Conservation (phyloP, 179 eudicot genomes). For the Silene noctiflora region DNA sequence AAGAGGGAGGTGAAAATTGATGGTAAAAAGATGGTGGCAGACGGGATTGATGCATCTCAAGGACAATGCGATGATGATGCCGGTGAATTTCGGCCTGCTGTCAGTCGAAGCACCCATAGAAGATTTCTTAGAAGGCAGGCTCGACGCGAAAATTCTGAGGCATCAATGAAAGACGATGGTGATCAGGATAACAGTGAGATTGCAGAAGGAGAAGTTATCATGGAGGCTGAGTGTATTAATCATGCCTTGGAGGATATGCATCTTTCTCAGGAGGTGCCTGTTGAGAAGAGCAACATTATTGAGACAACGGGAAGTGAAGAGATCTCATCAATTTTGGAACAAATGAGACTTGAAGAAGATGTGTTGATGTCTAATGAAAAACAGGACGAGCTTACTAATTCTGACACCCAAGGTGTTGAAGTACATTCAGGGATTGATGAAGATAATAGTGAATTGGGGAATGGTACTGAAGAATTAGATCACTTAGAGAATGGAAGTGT, state of each 20-base stretch:
- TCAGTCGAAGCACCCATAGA: constrained; percentile 89
- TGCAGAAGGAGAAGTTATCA: constrained; percentile 29
- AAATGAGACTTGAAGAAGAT: constrained; percentile 68
- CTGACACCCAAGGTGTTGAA: constrained; percentile 9
- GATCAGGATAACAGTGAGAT: constrained; percentile 35
- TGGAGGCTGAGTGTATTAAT: constrained; percentile 34
- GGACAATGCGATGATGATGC: constrained; percentile 62
- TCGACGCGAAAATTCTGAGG: constrained; percentile 58
- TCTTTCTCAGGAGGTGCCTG: constrained; percentile 23
- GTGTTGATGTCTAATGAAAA: constrained; percentile 24
- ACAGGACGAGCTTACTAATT: constrained; percentile 22
- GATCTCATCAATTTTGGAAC: constrained; percentile 47
- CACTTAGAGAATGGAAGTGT: constrained; percentile 53
- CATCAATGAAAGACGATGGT: constrained; percentile 43
- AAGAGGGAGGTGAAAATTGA: constrained; percentile 75
- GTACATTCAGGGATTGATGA: constrained; percentile 29
- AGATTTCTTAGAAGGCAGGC: constrained; percentile 79
- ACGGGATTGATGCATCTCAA: constrained; percentile 86
- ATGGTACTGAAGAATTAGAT: constrained; percentile 33
- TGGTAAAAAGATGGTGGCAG: constrained; percentile 82
- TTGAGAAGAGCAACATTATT: constrained; percentile 26
- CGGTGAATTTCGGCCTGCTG: constrained; percentile 89
- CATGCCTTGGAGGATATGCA: constrained; percentile 30
- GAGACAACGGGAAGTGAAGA: constrained; percentile 33
- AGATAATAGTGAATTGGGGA: constrained; percentile 16